Percentiles rank a stretch among this genome's conserved stretches.
Conservation (phyloP, 2,329 filamentous ascomycete species). For the Cercospora sojina region DNA sequence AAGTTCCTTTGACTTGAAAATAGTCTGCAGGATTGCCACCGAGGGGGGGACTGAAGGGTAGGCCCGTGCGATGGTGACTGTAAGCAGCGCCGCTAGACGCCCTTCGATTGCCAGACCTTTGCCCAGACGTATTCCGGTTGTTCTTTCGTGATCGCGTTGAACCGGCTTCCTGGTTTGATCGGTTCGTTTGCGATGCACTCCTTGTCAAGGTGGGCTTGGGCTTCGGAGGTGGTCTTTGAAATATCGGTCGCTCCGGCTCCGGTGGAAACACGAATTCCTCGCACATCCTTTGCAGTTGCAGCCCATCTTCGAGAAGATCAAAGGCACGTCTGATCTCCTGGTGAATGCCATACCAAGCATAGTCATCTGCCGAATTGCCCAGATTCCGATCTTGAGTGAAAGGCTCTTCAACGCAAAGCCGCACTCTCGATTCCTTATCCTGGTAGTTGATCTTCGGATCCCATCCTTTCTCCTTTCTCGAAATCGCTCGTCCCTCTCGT, state of each 20-base stretch:
- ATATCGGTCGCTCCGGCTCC: constrained; percentile 61
- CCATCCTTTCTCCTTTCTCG: constrained; percentile 87
- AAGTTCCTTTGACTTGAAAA: constrained; percentile 44
- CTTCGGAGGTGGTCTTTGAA: constrained; percentile 58
- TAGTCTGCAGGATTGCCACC: constrained; percentile 44
- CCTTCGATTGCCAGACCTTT: constrained; percentile 53
- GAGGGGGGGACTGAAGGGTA: constrained; percentile 45
- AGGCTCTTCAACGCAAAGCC: constrained; percentile 91
- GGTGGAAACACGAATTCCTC: constrained; percentile 86
- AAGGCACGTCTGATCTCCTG: constrained; percentile 86
- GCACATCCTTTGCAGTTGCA: constrained; percentile 78
- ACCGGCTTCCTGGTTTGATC: constrained; percentile 49
- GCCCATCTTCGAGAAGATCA: constrained; percentile 69
- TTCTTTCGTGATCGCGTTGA: constrained; percentile 36
- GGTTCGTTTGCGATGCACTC: constrained; percentile 49
- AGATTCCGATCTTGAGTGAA: constrained; percentile 89
- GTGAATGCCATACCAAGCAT: constrained; percentile 87
- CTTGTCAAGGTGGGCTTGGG: constrained; percentile 55
- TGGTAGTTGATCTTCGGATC: constrained; percentile 55
- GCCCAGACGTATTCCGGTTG: constrained; percentile 50
- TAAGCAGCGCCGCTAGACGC: constrained; percentile 58
- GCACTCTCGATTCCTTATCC: constrained; percentile 58
- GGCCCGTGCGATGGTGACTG: constrained; percentile 39
- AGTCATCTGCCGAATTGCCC: constrained; percentile 94
- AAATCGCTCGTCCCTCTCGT: constrained; percentile 72